A percentile compares a stretch with the other conserved stretches of the same genome.
These are phyloP conservation scores for Botrytis fabae DNA, from an alignment of 2,329 filamentous ascomycete genomes.

Conservation along the genomic window DNA sequence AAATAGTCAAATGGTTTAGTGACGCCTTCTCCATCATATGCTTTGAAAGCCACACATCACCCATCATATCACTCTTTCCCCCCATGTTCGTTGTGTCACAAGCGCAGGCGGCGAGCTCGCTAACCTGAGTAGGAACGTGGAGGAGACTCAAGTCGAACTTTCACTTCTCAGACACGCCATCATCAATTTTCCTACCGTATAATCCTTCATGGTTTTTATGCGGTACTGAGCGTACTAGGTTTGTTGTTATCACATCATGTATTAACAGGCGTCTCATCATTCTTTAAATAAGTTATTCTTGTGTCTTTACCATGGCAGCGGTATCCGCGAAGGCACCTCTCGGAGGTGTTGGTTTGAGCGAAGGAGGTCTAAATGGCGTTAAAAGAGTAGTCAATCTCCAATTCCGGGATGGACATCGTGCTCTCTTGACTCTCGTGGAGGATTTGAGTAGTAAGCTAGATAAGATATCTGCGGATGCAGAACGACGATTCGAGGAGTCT, in stretches of 20 bases:
- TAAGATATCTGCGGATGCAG: slow-evolving; percentile 2
- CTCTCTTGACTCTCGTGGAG: neutral
- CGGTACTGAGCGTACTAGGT: neutral
- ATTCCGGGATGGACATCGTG: slow-evolving; percentile 8
- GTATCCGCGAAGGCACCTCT: neutral
- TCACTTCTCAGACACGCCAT: neutral
- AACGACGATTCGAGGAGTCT: neutral
- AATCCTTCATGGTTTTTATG: neutral
- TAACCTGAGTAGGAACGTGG: neutral
- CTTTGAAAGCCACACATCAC: neutral
- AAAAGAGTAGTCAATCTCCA: slow-evolving; percentile 1
- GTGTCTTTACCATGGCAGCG: slow-evolving; percentile 1
- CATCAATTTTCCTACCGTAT: neutral
- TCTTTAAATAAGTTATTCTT: neutral
- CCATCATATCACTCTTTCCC: neutral
- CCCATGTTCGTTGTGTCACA: neutral
- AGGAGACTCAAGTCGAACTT: neutral
- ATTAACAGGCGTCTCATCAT: neutral
- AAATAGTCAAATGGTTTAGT: slow-evolving; percentile 23
- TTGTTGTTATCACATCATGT: neutral
- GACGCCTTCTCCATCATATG: neutral
- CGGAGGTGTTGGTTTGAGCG: slow-evolving; percentile 6
- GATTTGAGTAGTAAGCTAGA: neutral
- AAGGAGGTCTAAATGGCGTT: neutral
- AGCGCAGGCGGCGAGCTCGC: neutral